phyloP scores from a whole-genome alignment of 2,329 filamentous ascomycete species.

The Lasiodiplodia theobromae region DNA sequence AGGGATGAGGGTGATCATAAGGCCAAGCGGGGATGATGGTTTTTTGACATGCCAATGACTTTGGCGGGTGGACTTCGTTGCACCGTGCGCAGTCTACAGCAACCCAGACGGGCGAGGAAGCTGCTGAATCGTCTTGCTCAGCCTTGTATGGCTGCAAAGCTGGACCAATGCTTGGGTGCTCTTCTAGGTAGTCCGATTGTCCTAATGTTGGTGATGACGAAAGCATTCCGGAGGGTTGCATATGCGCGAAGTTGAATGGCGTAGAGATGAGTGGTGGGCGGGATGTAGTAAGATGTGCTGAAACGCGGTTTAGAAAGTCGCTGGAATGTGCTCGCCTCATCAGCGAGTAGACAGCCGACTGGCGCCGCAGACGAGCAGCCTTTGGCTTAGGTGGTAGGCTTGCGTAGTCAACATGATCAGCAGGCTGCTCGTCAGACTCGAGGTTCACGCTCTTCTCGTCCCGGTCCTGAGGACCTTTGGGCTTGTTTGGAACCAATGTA shows the following conservation, averaged over 20 bases:
- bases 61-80: conserved; percentile 9
- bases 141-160: background rate
- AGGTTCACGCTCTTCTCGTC: background rate
- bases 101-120: conserved; percentile 16
- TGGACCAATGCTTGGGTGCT: conserved; percentile 1
- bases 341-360: conserved; percentile 20
- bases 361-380: conserved; percentile 14
- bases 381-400: conserved; percentile 15
- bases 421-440: background rate
- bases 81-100: conserved; percentile 18
- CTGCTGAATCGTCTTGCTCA: background rate
- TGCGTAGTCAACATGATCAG: background rate
- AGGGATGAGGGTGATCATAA: conserved; percentile 23
- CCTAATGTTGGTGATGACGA: background rate
- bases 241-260: conserved; percentile 13
- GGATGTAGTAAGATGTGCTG: background rate
- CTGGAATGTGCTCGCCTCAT: conserved; percentile 18
- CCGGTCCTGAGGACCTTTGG: background rate
- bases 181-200: background rate
- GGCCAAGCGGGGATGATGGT: conserved; percentile 10
- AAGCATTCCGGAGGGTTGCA: background rate
- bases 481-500: background rate
- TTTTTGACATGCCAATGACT: conserved; percentile 1
- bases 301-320: conserved; percentile 15
- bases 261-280: background rate